Percentiles rank a stretch among this genome's conserved stretches.
Conservation (phyloP, 1,284 basidiomycete genomes). For the Ceratobasidium sp. region DNA sequence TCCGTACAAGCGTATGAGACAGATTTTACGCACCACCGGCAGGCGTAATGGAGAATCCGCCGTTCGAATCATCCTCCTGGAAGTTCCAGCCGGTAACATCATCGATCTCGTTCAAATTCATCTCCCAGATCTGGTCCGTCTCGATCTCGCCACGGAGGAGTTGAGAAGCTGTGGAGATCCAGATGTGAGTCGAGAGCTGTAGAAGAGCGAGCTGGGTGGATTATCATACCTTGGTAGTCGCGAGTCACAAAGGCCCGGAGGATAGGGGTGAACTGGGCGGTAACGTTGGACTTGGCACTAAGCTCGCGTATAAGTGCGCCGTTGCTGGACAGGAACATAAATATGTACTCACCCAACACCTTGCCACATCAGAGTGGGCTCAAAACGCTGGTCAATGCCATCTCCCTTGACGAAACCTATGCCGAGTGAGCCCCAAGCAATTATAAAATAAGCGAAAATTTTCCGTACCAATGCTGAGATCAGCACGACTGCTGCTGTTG, state of each 20-base stretch:
- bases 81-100: conserved; percentile 43
- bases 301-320: not conserved
- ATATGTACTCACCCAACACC: conserved; percentile 20
- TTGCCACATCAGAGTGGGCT: conserved; percentile 32
- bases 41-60: not conserved
- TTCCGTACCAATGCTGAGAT: conserved; percentile 24
- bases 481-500: conserved; percentile 14
- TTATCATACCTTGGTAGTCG: conserved; percentile 22
- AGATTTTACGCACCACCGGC: not conserved
- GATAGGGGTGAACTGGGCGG: conserved; percentile 33
- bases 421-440: not conserved
- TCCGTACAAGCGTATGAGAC: not conserved
- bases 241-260: conserved; percentile 35
- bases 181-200: not conserved
- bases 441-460: not conserved
- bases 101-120: conserved; percentile 32
- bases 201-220: not conserved
- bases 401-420: conserved; percentile 29
- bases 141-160: conserved; percentile 26
- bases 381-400: conserved; percentile 32
- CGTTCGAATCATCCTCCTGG: conserved; percentile 17
- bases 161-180: not conserved
- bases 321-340: not conserved
- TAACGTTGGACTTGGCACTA: conserved; percentile 40
- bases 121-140: not conserved